A percentile compares a stretch with the other conserved stretches of the same genome.
Evolutionary conservation across 2,329 filamentous ascomycete species (phyloP).

Genomic region (Bipolaris gigantea): DNA sequence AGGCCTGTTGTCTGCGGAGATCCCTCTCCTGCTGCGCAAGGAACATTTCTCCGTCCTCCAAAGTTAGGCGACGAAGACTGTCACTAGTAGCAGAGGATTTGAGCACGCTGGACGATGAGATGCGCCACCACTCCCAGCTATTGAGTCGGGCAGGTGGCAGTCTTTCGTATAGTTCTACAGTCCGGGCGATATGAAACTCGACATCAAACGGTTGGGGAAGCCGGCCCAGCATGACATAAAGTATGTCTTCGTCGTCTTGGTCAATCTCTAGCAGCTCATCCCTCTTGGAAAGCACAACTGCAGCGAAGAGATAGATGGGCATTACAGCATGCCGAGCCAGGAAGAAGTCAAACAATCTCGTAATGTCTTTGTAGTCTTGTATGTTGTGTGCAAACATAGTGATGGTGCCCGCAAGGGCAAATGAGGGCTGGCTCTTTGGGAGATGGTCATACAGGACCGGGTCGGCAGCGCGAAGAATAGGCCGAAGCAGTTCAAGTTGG

Average conservation of each 20-base stretch:
- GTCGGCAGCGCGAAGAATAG: slow-evolving; percentile 75
- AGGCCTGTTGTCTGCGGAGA: slow-evolving; percentile 65
- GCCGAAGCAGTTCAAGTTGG: slow-evolving; percentile 85
- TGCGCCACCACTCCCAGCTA: slow-evolving; percentile 65
- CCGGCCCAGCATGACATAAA: slow-evolving; percentile 85
- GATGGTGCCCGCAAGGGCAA: slow-evolving; percentile 87
- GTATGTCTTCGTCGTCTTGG: slow-evolving; percentile 76
- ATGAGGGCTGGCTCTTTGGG: slow-evolving; percentile 80
- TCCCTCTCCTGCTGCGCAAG: slow-evolving; percentile 74
- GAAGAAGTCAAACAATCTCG: slow-evolving; percentile 88
- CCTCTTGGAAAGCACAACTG: slow-evolving; percentile 70
- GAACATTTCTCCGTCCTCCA: slow-evolving; percentile 66
- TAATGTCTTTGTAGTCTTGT: slow-evolving; percentile 83
- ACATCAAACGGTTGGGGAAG: slow-evolving; percentile 80
- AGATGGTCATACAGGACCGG: slow-evolving; percentile 72
- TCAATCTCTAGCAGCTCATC: slow-evolving; percentile 85
- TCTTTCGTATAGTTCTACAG: slow-evolving; percentile 63
- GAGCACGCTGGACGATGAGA: slow-evolving; percentile 77
- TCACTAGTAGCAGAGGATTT: slow-evolving; percentile 71
- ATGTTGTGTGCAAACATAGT: slow-evolving; percentile 98
- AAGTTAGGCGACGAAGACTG: slow-evolving; percentile 57
- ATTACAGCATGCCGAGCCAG: slow-evolving; percentile 86
- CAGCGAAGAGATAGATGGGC: slow-evolving; percentile 87
- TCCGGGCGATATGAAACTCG: slow-evolving; percentile 71
- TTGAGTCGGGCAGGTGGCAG: slow-evolving; percentile 74